These are phyloP conservation scores for Leccinum angustisporum DNA, from an alignment of 1,284 basidiomycete genomes.

Conservation along the genomic window DNA sequence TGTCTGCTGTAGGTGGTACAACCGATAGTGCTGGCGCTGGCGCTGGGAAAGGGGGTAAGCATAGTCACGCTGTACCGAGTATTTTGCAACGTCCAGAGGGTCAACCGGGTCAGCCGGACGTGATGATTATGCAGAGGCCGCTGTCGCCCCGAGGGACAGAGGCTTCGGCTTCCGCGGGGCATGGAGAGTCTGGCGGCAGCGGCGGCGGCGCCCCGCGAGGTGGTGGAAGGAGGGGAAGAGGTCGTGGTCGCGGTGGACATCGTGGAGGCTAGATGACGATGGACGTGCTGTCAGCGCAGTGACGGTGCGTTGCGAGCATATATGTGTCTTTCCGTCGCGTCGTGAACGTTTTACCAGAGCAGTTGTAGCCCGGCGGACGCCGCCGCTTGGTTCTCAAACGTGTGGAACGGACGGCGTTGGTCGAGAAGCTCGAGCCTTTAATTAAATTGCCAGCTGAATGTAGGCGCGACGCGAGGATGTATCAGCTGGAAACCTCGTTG, in stretches of 20 bases:
- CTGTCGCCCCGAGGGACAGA: constrained; percentile 14
- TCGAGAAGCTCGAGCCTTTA: no score
- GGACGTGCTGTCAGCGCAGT: neutral
- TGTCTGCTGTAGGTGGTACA: constrained; percentile 12
- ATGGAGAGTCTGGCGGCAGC: constrained; percentile 2
- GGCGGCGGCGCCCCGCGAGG: neutral
- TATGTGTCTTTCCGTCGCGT: neutral
- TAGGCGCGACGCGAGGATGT: no score
- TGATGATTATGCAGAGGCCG: constrained; percentile 15
- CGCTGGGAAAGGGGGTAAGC: constrained; percentile 26
- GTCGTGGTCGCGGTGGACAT: constrained; percentile 18
- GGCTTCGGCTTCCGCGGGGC: neutral
- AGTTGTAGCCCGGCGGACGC: neutral
- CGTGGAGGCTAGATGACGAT: constrained; percentile 22
- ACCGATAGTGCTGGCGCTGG: constrained; percentile 1
- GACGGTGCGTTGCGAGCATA: neutral
- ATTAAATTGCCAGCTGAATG: no score
- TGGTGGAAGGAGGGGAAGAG: constrained; percentile 11
- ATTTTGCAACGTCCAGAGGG: constrained; percentile 37
- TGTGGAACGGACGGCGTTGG: no score
- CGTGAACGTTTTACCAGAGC: neutral
- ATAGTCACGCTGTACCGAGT: constrained; percentile 11
- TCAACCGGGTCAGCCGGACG: constrained; percentile 5
- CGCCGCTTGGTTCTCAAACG: neutral
- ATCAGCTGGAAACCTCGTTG: no score